Conservation (phyloP, 139 green algal genomes). For the Coelastrella sp. region DNA sequence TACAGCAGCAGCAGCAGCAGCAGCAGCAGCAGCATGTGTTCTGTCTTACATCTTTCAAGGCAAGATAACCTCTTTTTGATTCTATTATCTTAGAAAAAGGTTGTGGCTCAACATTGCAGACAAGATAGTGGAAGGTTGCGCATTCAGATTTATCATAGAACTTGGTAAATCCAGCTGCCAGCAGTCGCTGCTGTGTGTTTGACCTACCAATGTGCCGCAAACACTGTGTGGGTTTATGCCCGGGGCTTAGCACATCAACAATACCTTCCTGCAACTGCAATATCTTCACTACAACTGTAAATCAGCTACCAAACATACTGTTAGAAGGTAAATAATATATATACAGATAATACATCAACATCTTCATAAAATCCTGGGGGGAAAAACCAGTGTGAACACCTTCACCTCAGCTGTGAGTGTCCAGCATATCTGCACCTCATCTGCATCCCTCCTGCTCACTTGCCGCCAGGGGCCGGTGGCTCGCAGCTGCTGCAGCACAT, state of each 20-base stretch:
- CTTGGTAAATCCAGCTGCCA: too few species aligned
- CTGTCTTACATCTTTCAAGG: not conserved
- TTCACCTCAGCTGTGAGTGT: slow-evolving; percentile 19
- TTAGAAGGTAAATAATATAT: not conserved
- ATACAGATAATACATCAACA: not conserved
- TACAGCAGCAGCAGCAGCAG: not conserved
- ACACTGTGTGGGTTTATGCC: too few species aligned
- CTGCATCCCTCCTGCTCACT: not conserved
- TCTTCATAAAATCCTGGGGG: too few species aligned
- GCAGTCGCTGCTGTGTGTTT: too few species aligned
- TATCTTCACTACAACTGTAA: not conserved
- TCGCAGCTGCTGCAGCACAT: not conserved
- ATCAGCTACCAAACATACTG: not conserved
- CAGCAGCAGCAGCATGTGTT: not conserved
- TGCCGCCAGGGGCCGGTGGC: not conserved
- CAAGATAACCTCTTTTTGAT: too few species aligned
- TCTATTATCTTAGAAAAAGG: too few species aligned
- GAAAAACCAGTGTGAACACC: not conserved
- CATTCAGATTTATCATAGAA: too few species aligned
- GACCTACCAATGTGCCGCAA: too few species aligned
- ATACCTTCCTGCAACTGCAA: not conserved
- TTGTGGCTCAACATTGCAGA: too few species aligned
- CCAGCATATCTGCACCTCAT: not conserved
- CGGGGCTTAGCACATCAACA: not conserved
- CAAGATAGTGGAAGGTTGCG: too few species aligned